Conservation (phyloP, 2,329 filamentous ascomycete genomes). For the Apiospora aurea region DNA sequence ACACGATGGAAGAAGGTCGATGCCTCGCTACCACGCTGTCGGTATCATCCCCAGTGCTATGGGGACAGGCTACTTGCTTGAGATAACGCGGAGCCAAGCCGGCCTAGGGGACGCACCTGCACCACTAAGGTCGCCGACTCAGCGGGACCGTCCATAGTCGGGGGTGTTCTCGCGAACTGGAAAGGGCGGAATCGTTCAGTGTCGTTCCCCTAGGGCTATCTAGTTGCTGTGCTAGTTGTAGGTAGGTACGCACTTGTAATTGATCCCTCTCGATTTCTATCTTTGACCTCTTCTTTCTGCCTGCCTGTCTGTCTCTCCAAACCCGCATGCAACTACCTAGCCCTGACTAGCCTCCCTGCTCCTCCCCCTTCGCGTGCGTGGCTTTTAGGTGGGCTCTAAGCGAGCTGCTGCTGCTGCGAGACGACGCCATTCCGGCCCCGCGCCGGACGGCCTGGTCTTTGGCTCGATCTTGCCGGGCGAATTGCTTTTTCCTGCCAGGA, state of each 20-base stretch:
- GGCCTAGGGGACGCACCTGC: not conserved
- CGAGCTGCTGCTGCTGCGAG: conserved; percentile 3
- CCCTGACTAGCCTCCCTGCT: not conserved
- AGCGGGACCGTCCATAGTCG: not conserved
- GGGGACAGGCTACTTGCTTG: not conserved
- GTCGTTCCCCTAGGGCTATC: not conserved
- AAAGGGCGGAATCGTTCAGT: not conserved
- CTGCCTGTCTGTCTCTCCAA: not conserved
- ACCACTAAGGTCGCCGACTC: conserved; percentile 15
- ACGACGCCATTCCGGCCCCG: conserved; percentile 12
- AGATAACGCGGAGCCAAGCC: not conserved
- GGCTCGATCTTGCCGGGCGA: conserved; percentile 13
- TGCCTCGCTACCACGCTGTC: conserved; percentile 4
- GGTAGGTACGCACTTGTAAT: too few relatives aligned
- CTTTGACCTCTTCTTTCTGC: not conserved
- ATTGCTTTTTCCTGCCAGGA: conserved; percentile 9
- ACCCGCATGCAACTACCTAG: not conserved
- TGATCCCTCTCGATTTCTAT: not conserved
- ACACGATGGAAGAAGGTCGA: not conserved
- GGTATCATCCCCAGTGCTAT: conserved; percentile 10
- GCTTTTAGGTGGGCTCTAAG: not conserved
- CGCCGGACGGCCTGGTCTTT: conserved; percentile 16
- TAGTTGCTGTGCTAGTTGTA: not conserved
- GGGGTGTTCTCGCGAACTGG: not conserved
- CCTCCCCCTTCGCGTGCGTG: not conserved